phyloP scores from a whole-genome alignment of 345 rosid species.

The Luvunga scandens region DNA sequence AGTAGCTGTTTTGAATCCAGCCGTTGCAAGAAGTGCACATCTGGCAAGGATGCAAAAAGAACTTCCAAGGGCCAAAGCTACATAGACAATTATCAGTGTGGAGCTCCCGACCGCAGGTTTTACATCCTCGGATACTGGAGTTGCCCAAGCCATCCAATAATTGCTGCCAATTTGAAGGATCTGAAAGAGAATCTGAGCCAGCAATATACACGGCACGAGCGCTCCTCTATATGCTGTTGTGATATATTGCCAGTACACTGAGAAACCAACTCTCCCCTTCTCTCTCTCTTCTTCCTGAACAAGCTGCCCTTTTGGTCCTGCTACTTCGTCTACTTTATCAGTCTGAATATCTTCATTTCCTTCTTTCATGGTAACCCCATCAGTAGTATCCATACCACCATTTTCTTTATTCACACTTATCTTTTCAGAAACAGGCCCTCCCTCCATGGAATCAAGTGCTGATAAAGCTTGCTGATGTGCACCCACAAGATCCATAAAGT shows the following conservation, averaged over 20 bases:
- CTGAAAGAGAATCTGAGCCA: constrained; percentile 63
- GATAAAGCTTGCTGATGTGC: constrained; percentile 69
- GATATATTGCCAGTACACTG: constrained; percentile 61
- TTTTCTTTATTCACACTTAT: constrained; percentile 22
- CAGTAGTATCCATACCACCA: constrained; percentile 14
- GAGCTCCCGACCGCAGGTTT: constrained; percentile 47
- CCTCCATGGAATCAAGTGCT: constrained; percentile 43
- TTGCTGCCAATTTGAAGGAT: constrained; percentile 75
- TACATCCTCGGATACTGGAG: constrained; percentile 53
- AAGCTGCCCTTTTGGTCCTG: constrained; percentile 49
- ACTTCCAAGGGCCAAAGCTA: constrained; percentile 55
- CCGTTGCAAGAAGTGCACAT: constrained; percentile 48
- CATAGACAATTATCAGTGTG: constrained; percentile 54
- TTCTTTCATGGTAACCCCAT: constrained; percentile 21
- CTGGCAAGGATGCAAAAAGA: constrained; percentile 54
- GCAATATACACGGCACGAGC: constrained; percentile 63
- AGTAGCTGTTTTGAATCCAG: constrained; percentile 69
- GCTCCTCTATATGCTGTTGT: constrained; percentile 73
- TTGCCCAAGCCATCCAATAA: constrained; percentile 90
- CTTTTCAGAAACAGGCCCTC: constrained; percentile 32
- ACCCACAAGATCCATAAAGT: constrained; percentile 74
- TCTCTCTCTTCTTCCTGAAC: constrained; percentile 85
- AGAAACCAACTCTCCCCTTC: constrained; percentile 68
- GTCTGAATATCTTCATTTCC: constrained; percentile 30
- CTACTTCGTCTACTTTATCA: constrained; percentile 35